phyloP scores from a whole-genome alignment of 805 yeast species.

The Nakazawaea populi region DNA sequence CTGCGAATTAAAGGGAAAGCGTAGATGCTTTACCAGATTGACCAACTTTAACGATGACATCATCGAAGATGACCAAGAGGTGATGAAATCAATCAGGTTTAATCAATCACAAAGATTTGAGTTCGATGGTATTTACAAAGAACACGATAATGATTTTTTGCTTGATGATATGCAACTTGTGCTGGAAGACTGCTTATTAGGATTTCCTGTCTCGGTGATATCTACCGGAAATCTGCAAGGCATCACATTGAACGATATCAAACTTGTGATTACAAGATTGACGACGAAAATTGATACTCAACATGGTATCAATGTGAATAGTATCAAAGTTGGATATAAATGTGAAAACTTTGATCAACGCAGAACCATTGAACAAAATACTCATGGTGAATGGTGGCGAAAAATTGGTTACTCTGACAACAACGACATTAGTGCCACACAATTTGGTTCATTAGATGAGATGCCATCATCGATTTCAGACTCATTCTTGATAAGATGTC shows the following conservation, averaged over 20 bases:
- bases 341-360: too few relatives aligned
- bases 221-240: neutral
- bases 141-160: neutral
- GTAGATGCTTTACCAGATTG: conserved; percentile 3
- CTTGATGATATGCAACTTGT: conserved; percentile 1
- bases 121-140: neutral
- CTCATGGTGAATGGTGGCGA: neutral
- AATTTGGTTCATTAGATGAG: too few relatives aligned
- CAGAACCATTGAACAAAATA: too few relatives aligned
- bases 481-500: too few relatives aligned
- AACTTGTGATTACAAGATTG: neutral
- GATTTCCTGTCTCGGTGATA: neutral
- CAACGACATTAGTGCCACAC: too few relatives aligned
- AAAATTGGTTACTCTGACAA: too few relatives aligned
- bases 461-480: too few relatives aligned
- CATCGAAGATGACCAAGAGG: neutral
- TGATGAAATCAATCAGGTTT: too few relatives aligned
- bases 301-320: neutral
- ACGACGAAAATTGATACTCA: neutral
- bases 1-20: conserved; percentile 7
- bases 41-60: neutral
- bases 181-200: neutral
- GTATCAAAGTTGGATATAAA: too few relatives aligned
- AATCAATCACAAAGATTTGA: neutral
- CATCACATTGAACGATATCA: neutral